Evolutionary conservation across 805 yeast genomes (phyloP).

Genomic region (Kazachstania kunashirensis): DNA sequence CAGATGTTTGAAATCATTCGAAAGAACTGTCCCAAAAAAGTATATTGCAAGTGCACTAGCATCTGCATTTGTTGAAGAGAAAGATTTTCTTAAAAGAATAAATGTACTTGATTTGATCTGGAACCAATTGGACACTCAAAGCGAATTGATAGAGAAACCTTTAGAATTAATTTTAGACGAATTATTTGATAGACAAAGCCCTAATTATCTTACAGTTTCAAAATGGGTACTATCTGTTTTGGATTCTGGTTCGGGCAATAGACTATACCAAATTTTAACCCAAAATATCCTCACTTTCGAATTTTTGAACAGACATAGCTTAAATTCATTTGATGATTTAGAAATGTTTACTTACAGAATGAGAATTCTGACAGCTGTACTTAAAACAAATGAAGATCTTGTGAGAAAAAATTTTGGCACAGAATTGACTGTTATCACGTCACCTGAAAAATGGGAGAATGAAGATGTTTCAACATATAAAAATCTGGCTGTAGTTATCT

Average conservation of each 20-base stretch:
- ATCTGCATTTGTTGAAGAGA: constrained; percentile 38
- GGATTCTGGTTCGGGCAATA: constrained; percentile 46
- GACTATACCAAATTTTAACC: constrained; percentile 51
- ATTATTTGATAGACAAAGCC: constrained; percentile 35
- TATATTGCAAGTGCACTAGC: constrained; percentile 69
- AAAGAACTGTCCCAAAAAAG: constrained; percentile 40
- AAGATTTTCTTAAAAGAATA: constrained; percentile 34
- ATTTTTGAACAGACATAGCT: constrained; percentile 23
- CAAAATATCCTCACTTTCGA: constrained; percentile 41
- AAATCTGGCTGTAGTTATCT: constrained; percentile 38
- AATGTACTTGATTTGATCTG: constrained; percentile 58
- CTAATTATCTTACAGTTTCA: constrained; percentile 35
- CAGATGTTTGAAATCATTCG: constrained; percentile 52
- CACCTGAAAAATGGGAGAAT: constrained; percentile 28
- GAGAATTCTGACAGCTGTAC: constrained; percentile 41
- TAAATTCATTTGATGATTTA: constrained; percentile 47
- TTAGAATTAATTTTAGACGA: constrained; percentile 61
- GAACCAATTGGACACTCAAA: constrained; percentile 49
- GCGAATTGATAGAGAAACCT: constrained; percentile 43
- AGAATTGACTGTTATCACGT: constrained; percentile 50
- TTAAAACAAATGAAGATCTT: constrained; percentile 36
- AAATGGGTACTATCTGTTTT: constrained; percentile 41
- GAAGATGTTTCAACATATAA: constrained; percentile 51
- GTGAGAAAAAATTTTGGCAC: constrained; percentile 42
- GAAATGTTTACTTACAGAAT: constrained; percentile 55